phyloP scores from a whole-genome alignment of 257 asterid genomes.

The Cruciata laevipes region DNA sequence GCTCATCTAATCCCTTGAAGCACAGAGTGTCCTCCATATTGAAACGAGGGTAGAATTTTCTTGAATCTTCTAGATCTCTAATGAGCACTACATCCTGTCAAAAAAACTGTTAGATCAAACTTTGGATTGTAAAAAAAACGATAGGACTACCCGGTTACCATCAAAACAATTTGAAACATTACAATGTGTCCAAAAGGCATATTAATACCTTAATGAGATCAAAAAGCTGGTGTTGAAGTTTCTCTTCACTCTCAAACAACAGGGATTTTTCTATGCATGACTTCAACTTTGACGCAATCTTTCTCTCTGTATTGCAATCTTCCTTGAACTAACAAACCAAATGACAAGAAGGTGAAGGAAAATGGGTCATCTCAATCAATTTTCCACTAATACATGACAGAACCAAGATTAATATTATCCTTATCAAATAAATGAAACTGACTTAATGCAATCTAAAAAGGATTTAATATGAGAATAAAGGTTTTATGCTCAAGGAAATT shows the following conservation, averaged over 20 bases:
- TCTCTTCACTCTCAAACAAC: constrained; percentile 62
- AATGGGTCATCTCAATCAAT: neutral
- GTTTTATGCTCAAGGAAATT: neutral
- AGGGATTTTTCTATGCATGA: constrained; percentile 53
- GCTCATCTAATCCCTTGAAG: constrained; percentile 61
- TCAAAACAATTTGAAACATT: neutral
- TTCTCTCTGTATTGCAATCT: constrained; percentile 82
- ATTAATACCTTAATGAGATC: constrained; percentile 75
- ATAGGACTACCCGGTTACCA: constrained; percentile 1
- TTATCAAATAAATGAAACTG: neutral
- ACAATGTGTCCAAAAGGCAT: neutral
- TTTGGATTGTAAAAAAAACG: neutral
- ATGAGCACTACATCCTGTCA: constrained; percentile 78
- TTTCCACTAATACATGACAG: neutral
- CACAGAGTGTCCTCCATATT: constrained; percentile 83
- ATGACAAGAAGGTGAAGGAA: neutral
- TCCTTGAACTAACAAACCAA: constrained; percentile 70
- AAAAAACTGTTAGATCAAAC: constrained; percentile 14
- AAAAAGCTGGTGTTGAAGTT: constrained; percentile 57
- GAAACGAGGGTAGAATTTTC: constrained; percentile 80
- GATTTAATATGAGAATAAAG: neutral
- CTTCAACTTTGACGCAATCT: constrained; percentile 67
- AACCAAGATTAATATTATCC: neutral
- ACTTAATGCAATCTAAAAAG: neutral
- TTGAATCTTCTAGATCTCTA: constrained; percentile 79